Evolutionary conservation across 176 grass and related monocot species (phyloP).

Genomic region (Oryza punctata): DNA sequence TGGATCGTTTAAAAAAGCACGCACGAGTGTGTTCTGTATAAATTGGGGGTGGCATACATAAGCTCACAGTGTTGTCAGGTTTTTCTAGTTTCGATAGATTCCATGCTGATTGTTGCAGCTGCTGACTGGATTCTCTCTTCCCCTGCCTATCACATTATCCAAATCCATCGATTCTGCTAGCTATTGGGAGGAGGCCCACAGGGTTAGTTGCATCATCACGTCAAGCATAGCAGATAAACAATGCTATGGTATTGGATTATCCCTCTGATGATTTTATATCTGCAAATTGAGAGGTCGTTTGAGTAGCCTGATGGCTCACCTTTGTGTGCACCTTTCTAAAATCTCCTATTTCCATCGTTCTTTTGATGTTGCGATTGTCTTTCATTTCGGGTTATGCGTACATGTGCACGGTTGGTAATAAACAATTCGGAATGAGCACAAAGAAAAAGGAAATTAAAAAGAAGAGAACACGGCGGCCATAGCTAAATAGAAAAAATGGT

Average conservation of each 20-base stretch:
- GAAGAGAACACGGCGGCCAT: background rate
- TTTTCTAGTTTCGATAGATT: background rate
- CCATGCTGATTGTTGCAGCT: constrained; percentile 2
- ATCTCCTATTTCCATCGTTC: background rate
- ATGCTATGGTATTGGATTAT: background rate
- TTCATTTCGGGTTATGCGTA: background rate
- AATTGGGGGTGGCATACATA: background rate
- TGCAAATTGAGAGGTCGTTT: background rate
- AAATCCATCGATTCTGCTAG: background rate
- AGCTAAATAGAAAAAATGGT: too few species aligned
- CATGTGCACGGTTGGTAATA: background rate
- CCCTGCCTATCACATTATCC: background rate
- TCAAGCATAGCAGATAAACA: background rate
- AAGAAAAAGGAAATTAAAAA: background rate
- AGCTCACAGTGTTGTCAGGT: background rate
- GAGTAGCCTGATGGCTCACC: background rate
- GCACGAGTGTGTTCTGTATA: too few species aligned
- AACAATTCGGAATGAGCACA: background rate
- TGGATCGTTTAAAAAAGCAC: too few species aligned
- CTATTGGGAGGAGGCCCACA: background rate
- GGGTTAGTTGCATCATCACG: constrained; percentile 18
- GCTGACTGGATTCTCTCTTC: background rate
- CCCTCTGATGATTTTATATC: background rate
- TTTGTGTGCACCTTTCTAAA: background rate
- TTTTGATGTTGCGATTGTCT: background rate